Percentiles rank a stretch among this genome's conserved stretches.
These are phyloP conservation scores for Pythium biforme DNA, from an alignment of 352 stramenopile genomes.

Conservation along the genomic window DNA sequence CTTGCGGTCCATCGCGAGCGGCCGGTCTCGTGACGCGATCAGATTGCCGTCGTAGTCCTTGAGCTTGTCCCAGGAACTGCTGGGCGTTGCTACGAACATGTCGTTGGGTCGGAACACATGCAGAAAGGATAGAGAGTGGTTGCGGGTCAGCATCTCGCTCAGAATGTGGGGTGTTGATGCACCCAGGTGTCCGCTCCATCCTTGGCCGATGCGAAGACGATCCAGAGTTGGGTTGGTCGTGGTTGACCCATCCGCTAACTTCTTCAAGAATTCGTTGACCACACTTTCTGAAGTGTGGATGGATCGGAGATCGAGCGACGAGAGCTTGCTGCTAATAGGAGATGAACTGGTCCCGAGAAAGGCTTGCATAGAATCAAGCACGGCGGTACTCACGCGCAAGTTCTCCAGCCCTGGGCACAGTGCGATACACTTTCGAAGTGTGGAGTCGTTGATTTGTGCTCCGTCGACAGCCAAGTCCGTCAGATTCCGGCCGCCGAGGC, in stretches of 20 bases:
- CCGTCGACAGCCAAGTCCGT: slow-evolving; percentile 2
- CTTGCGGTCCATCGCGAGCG: slow-evolving; percentile 3
- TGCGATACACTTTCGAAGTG: background rate
- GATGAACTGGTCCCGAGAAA: background rate
- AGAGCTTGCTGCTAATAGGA: background rate
- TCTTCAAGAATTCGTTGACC: background rate
- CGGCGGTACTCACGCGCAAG: background rate
- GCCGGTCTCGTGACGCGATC: background rate
- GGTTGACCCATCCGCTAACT: too few species aligned
- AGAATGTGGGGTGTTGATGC: background rate
- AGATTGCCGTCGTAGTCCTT: background rate
- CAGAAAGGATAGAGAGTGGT: slow-evolving; percentile 1
- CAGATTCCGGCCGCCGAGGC: background rate
- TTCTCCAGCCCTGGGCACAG: background rate
- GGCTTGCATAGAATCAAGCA: background rate
- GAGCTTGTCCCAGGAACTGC: background rate
- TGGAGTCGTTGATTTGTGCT: background rate
- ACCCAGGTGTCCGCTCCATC: background rate
- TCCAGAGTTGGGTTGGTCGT: background rate
- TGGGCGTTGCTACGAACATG: background rate
- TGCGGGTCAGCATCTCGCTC: background rate
- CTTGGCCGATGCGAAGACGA: background rate
- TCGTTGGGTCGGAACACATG: slow-evolving; percentile 4
- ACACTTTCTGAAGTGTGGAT: background rate
- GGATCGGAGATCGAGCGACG: slow-evolving; percentile 2